Evolutionary conservation across 768 basidiomycete genomes (phyloP), one percentile per base, ranked within the genome.

Genomic region (Tricholoma flavovirens): DNA sequence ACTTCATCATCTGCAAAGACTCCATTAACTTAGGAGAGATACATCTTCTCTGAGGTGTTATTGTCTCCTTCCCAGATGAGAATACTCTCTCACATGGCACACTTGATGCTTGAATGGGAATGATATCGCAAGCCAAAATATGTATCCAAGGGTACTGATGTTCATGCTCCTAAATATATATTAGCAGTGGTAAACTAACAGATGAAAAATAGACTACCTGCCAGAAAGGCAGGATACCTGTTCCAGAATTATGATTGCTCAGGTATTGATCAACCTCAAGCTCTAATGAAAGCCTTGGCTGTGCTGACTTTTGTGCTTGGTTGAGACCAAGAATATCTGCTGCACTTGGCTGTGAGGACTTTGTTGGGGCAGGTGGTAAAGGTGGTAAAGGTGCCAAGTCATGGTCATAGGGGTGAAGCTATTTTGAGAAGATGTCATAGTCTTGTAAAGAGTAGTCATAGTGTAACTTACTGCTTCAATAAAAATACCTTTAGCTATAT

Each of bases 41-140:
- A 10, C 32, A 5, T 14, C 33, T 22, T 26, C 38, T 24, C 4
- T 35, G 49, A 35, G 49, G 49, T 17, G 57, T 14, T 30, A 53
- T 48, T 24, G 53, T 58, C 26, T 58, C 57, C 14, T 54, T 58
- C 17, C 57, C 53, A 10, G 57, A 58, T 22, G 53, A 58, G 36
- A 38, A 38, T 38, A 38, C 36, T 15, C 36, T 38, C 7, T 38
- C 36, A 38, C 36, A 38, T n/a, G 24, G 56, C 8, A 57, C 56
- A 22, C 50, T 22, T 1, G 52, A 57, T 5, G 51, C 56, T 38
- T 57, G 56, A 6, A 57, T 45, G 8, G 56, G 56, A 3, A 57
- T 43, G 7, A 49, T 35, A 36, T 58, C 53, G 57, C 53, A 9
- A 58, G 22, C 10, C 3, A 5, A 22, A 48, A 48, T n/a, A n/a